phyloP scores from a whole-genome alignment of 2,329 filamentous ascomycete species.

The Epichloe gansuensis region DNA sequence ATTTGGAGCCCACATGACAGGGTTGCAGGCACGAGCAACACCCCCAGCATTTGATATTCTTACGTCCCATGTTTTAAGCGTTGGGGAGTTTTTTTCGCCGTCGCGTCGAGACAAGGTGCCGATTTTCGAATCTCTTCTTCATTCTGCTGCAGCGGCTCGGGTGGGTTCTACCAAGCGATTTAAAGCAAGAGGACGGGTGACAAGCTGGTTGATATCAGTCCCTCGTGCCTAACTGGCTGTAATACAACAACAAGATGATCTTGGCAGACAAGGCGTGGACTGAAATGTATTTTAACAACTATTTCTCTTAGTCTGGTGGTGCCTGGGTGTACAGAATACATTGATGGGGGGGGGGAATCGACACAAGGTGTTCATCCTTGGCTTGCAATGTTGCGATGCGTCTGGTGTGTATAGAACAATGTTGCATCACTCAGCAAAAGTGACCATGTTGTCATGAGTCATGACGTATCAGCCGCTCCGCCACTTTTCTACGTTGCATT shows the following conservation, averaged over 20 bases:
- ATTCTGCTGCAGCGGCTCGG: neutral
- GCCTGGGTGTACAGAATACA: neutral
- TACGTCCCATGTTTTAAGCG: too few relatives aligned
- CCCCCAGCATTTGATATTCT: neutral
- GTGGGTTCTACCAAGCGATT: neutral
- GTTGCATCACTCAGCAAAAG: too few relatives aligned
- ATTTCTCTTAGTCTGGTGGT: neutral
- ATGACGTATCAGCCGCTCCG: too few relatives aligned
- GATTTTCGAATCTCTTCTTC: neutral
- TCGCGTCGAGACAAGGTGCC: neutral
- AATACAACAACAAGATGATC: neutral
- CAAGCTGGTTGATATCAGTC: too few relatives aligned
- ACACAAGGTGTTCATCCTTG: neutral
- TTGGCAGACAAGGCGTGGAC: neutral
- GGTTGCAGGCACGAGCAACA: neutral
- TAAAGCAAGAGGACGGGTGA: neutral
- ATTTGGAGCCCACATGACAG: neutral
- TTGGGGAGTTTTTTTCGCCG: too few relatives aligned
- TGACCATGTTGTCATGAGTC: too few relatives aligned
- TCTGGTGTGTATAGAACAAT: too few relatives aligned
- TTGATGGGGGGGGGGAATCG: neutral
- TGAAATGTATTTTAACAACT: neutral
- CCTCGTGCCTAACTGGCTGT: neutral
- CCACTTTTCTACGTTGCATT: too few relatives aligned
- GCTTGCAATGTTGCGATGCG: too few relatives aligned